phyloP scores from a whole-genome alignment of 495 filamentous ascomycete genomes.

The Hyaloscypha bicolor region DNA sequence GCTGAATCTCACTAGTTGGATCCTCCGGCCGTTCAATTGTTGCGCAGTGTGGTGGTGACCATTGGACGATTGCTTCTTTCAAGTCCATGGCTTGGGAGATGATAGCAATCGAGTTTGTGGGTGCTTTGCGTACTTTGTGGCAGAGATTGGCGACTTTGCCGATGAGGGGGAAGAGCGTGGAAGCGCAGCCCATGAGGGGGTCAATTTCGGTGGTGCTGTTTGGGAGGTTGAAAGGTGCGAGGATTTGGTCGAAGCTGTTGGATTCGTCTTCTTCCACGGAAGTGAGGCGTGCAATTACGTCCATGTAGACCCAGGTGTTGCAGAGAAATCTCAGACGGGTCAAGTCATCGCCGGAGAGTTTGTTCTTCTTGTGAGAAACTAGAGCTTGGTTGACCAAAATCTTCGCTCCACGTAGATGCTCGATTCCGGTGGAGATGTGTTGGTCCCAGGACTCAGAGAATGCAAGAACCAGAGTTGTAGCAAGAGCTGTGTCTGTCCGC shows the following conservation, averaged over 20 bases:
- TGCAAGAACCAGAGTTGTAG: conserved; percentile 72
- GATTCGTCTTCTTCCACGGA: conserved; percentile 62
- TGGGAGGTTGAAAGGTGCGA: conserved; percentile 35
- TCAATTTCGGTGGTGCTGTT: conserved; percentile 61
- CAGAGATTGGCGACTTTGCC: conserved; percentile 70
- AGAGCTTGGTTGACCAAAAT: conserved; percentile 63
- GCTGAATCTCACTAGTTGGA: conserved; percentile 61
- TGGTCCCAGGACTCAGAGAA: conserved; percentile 82
- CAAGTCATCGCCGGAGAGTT: conserved; percentile 44
- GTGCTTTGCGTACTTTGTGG: conserved; percentile 59
- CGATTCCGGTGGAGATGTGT: conserved; percentile 72
- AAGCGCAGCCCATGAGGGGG: conserved; percentile 75
- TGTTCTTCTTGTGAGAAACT: conserved; percentile 25
- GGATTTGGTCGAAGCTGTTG: conserved; percentile 52
- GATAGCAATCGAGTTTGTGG: conserved; percentile 62
- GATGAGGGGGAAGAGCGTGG: conserved; percentile 73
- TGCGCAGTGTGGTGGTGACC: conserved; percentile 56
- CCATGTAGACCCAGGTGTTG: conserved; percentile 82
- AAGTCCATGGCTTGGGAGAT: conserved; percentile 68
- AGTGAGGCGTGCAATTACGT: conserved; percentile 77
- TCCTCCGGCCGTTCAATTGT: conserved; percentile 67
- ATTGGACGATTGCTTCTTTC: conserved; percentile 63
- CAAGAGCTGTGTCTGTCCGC: conserved; percentile 66
- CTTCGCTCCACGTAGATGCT: conserved; percentile 72
- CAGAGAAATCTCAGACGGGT: conserved; percentile 68